phyloP scores from a whole-genome alignment of 2,329 filamentous ascomycete species.

The Verruconis gallopava region DNA sequence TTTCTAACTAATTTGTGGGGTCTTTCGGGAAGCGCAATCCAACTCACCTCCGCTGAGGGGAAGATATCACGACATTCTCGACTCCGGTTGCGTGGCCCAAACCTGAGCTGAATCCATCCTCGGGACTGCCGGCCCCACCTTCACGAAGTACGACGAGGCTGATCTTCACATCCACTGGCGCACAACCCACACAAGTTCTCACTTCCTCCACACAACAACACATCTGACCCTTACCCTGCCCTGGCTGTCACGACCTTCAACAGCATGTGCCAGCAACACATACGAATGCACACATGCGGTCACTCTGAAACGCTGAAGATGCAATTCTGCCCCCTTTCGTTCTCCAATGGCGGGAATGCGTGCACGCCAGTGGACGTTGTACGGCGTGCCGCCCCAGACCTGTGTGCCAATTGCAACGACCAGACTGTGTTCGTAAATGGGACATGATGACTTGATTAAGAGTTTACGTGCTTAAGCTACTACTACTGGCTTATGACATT shows the following conservation, averaged over 20 bases:
- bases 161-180: background rate
- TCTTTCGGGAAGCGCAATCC: too few relatives aligned
- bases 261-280: conserved; percentile 11
- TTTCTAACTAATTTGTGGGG: too few relatives aligned
- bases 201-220: too few relatives aligned
- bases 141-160: background rate
- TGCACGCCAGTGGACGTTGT: conserved; percentile 6
- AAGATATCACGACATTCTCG: too few relatives aligned
- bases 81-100: too few relatives aligned
- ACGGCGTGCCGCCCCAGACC: conserved; percentile 3
- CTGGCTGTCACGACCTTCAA: background rate
- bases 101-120: background rate
- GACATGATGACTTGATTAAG: too few relatives aligned
- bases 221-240: too few relatives aligned
- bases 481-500: too few relatives aligned
- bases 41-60: too few relatives aligned
- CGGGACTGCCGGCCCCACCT: background rate
- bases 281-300: conserved; percentile 7
- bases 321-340: conserved; percentile 8
- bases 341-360: conserved; percentile 5
- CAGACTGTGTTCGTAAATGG: background rate
- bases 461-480: too few relatives aligned
- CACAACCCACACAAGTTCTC: too few relatives aligned
- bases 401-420: conserved; percentile 3
- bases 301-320: conserved; percentile 8